Evolutionary conservation across 2,329 filamentous ascomycete species (phyloP).

Genomic region (Penicillium sp.): DNA sequence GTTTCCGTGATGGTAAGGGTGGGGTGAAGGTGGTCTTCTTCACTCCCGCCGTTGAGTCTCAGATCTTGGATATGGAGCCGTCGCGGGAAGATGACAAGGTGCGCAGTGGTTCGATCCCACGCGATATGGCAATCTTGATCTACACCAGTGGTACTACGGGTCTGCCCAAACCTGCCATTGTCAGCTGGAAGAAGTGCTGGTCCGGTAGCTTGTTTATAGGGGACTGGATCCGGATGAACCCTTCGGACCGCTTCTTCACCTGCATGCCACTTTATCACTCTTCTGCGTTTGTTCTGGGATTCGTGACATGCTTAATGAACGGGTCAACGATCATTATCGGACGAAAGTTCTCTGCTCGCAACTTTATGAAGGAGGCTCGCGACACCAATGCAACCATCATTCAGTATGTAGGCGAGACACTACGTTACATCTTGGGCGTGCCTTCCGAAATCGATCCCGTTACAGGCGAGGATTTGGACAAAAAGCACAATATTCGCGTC

Average conservation of each 20-base stretch:
- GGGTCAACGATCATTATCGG: slow-evolving; percentile 73
- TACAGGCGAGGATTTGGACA: slow-evolving; percentile 71
- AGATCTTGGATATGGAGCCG: slow-evolving; percentile 57
- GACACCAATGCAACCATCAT: slow-evolving; percentile 72
- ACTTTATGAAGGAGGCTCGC: slow-evolving; percentile 78
- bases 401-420: slow-evolving; percentile 87
- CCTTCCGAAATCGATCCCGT: slow-evolving; percentile 63
- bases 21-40: slow-evolving; percentile 65
- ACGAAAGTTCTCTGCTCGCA: slow-evolving; percentile 74
- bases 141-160: slow-evolving; percentile 87
- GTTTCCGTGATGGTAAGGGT: slow-evolving; percentile 49
- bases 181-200: slow-evolving; percentile 71
- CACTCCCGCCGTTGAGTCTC: slow-evolving; percentile 59
- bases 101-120: slow-evolving; percentile 54
- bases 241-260: slow-evolving; percentile 73
- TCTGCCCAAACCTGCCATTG: slow-evolving; percentile 76
- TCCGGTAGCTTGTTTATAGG: slow-evolving; percentile 58
- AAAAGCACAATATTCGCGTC: slow-evolving; percentile 70
- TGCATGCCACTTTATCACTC: slow-evolving; percentile 90
- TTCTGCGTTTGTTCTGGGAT: slow-evolving; percentile 72
- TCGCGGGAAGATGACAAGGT: slow-evolving; percentile 62
- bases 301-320: slow-evolving; percentile 61
- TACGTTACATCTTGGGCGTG: slow-evolving; percentile 76
- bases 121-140: slow-evolving; percentile 72
- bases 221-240: slow-evolving; percentile 61